These are phyloP conservation scores for Cyclaneusma minus DNA, from an alignment of 2,329 filamentous ascomycete species.

Conservation along the genomic window DNA sequence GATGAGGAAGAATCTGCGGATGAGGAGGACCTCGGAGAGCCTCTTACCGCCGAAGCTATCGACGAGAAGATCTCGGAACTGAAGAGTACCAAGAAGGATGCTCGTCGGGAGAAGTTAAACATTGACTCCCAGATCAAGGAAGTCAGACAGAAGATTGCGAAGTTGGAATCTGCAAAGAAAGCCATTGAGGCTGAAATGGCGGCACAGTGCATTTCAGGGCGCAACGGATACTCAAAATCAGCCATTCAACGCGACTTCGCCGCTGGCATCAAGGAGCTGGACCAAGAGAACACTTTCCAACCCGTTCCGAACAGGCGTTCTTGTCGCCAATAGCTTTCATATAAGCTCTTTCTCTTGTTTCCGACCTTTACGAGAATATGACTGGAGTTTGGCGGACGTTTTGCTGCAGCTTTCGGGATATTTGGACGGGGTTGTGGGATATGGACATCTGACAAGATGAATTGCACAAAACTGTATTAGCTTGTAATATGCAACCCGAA, in stretches of 20 bases:
- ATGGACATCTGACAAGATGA: too few species aligned
- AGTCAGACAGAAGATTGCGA: constrained; percentile 20
- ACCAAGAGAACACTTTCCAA: constrained; percentile 36
- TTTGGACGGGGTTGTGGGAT: too few species aligned
- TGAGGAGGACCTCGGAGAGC: constrained; percentile 14
- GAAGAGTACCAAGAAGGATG: constrained; percentile 25
- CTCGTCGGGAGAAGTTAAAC: constrained; percentile 16
- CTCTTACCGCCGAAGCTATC: constrained; percentile 25
- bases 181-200: constrained; percentile 20
- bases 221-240: constrained; percentile 38
- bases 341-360: too few species aligned
- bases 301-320: too few species aligned
- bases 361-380: too few species aligned
- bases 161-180: constrained; percentile 12
- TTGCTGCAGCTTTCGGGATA: too few species aligned
- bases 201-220: constrained; percentile 30
- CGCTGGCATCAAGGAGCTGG: constrained; percentile 40
- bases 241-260: constrained; percentile 44
- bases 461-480: too few species aligned
- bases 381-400: too few species aligned
- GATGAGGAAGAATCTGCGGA: constrained; percentile 15
- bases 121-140: constrained; percentile 21
- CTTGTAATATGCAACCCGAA: too few species aligned
- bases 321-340: too few species aligned
- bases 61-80: constrained; percentile 26